These are phyloP conservation scores for Candida boleticola DNA, from an alignment of 805 yeast genomes.

Conservation along the genomic window DNA sequence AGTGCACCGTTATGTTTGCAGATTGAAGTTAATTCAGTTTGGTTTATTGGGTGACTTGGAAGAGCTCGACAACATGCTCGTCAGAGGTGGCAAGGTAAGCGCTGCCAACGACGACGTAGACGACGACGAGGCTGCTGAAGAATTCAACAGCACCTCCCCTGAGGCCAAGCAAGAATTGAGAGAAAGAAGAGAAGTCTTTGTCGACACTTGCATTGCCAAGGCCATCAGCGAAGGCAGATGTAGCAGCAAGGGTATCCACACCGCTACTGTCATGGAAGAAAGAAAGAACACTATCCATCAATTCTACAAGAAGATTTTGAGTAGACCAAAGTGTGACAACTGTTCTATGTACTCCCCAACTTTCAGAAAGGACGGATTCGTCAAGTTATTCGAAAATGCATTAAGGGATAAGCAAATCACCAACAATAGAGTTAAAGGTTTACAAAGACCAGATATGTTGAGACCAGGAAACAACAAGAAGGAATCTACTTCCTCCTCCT, in stretches of 20 bases:
- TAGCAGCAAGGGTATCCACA: conserved; percentile 61
- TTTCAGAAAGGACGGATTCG: conserved; percentile 91
- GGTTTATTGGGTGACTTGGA: conserved; percentile 81
- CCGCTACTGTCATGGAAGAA: conserved; percentile 85
- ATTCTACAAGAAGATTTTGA: conserved; percentile 67
- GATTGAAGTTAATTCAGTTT: conserved; percentile 77
- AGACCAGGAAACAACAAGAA: conserved; percentile 14
- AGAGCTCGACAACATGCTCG: conserved; percentile 64
- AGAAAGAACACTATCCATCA: conserved; percentile 73
- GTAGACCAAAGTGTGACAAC: conserved; percentile 89
- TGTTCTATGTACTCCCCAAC: conserved; percentile 95
- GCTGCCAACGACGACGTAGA: conserved; percentile 43
- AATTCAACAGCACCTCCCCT: conserved; percentile 21
- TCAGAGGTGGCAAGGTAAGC: conserved; percentile 32
- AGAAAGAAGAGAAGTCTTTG: conserved; percentile 65
- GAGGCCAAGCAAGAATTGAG: conserved; percentile 47
- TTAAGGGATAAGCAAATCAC: conserved; percentile 77
- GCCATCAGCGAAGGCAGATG: conserved; percentile 79
- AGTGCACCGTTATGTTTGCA: conserved; percentile 73
- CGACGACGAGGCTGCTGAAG: conserved; percentile 45
- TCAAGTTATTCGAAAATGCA: conserved; percentile 88
- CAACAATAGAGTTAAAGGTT: conserved; percentile 81
- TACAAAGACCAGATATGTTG: conserved; percentile 69
- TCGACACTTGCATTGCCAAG: conserved; percentile 62
- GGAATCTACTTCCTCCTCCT: conserved; percentile 7